phyloP scores from a whole-genome alignment of 2,329 filamentous ascomycete species.

The Meredithiella fracta region DNA sequence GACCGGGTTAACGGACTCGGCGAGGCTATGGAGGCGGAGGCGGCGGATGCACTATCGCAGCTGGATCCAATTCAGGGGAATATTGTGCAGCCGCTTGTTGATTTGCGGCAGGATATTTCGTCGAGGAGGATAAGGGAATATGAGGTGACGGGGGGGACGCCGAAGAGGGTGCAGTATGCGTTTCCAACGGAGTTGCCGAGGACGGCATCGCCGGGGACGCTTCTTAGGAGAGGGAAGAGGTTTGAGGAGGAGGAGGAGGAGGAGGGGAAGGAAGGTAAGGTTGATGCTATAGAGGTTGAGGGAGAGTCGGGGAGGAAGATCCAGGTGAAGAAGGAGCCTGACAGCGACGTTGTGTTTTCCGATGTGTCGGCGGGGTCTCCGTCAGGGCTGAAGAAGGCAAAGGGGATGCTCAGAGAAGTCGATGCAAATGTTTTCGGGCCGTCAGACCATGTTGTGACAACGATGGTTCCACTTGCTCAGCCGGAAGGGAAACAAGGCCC shows the following conservation, averaged over 20 bases:
- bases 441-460: constrained; percentile 10
- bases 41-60: constrained; percentile 39
- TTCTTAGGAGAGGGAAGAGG: constrained; percentile 23
- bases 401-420: constrained; percentile 35
- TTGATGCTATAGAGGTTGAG: constrained; percentile 16
- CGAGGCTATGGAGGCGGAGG: constrained; percentile 46
- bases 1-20: constrained; percentile 53
- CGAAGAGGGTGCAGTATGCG: constrained; percentile 63
- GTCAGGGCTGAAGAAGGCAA: not conserved
- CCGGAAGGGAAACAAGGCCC: not conserved
- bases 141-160: constrained; percentile 68
- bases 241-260: constrained; percentile 16
- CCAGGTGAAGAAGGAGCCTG: constrained; percentile 15
- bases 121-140: constrained; percentile 59
- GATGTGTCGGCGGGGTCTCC: constrained; percentile 19
- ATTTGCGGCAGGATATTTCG: constrained; percentile 54
- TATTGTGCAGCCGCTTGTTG: constrained; percentile 51
- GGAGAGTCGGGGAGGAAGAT: constrained; percentile 9
- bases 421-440: constrained; percentile 28
- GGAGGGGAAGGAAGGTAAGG: constrained; percentile 15
- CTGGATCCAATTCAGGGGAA: constrained; percentile 43
- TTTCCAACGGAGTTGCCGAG: constrained; percentile 65
- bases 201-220: constrained; percentile 37
- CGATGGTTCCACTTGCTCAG: constrained; percentile 7
- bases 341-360: constrained; percentile 27